Evolutionary conservation across 257 asterid genomes (phyloP), one percentile per base, ranked within the genome.

Genomic region (Echium plantagineum): DNA sequence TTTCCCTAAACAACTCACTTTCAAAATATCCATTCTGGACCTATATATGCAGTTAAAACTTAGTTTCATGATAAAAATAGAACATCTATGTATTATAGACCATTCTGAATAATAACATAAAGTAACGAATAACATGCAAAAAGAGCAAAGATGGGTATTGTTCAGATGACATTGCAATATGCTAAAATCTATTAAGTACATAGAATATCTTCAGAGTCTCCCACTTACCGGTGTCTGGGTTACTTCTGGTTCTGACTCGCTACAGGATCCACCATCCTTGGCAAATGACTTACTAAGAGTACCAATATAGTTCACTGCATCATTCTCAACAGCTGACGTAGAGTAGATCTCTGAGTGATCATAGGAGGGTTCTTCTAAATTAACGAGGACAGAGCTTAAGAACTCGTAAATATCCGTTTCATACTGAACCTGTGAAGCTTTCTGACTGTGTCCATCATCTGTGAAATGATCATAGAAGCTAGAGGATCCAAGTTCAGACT

Each of bases 171-270:
- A 57, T 12, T 58, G 56, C 21, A 64, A 60, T 17, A 56, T 53
- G 28, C 3, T n/a, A 48, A 13, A 16, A 17, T 35, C 9, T 7
- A 35, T 28, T 1, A 7, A 35, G 12, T 35, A 35, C 12, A 48
- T 31, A 61, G 19, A 48, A 15, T 10, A 20, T 31, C 35, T 47
- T 55, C 5, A 13, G 61, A 68, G 32, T 65, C 49, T 66, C 59
- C 22, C 21, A 67, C 55, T 72, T 74, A 84, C 97, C 90, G 66
- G 83, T 53, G 35, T 61, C 58, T 78, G 81, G 32, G 75, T 72
- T 61, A 77, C 85, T 74, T 79, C 89, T 6, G 74, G 78, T 63
- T 83, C 97, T 6, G 94, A 86, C 69, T 81, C 94, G 58, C 83
- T 65, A 63, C 77, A 66, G 19, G 69, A 63, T 57, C 68, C 73